A percentile compares a stretch with the other conserved stretches of the same genome.
Evolutionary conservation across 495 filamentous ascomycete species (phyloP).

Genomic region (Haplographium delicatum): DNA sequence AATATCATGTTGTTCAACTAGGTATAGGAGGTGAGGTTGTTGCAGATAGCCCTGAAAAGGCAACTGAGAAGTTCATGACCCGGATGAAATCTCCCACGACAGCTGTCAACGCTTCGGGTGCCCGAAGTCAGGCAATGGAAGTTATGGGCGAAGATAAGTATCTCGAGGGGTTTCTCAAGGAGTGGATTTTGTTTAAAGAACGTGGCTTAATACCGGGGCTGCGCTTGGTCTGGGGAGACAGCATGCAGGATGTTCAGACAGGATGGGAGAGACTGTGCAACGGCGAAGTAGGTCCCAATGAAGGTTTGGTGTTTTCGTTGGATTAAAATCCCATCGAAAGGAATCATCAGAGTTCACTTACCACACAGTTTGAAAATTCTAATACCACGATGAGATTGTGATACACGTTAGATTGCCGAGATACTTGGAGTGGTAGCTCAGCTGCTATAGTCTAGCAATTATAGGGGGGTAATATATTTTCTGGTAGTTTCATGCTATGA

Average conservation of each 20-base stretch:
- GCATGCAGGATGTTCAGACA: conserved; percentile 35
- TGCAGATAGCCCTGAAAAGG: conserved; percentile 11
- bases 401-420: not conserved
- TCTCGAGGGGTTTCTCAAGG: conserved; percentile 22
- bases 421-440: too few relatives aligned
- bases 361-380: too few relatives aligned
- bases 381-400: not conserved
- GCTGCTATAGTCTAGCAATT: too few relatives aligned
- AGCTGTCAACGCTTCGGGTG: conserved; percentile 37
- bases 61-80: conserved; percentile 5
- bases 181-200: conserved; percentile 34
- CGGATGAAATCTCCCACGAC: conserved; percentile 8
- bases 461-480: too few relatives aligned
- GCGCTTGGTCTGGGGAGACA: conserved; percentile 38
- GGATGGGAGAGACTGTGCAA: conserved; percentile 40
- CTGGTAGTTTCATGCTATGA: too few relatives aligned
- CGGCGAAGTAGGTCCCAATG: conserved; percentile 36
- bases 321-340: not conserved
- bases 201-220: conserved; percentile 30
- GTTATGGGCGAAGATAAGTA: conserved; percentile 29
- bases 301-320: conserved; percentile 39
- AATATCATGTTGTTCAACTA: conserved; percentile 29
- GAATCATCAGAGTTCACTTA: too few relatives aligned
- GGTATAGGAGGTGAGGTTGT: conserved; percentile 35
- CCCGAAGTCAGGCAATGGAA: conserved; percentile 35